Evolutionary conservation across 345 rosid genomes (phyloP).

Genomic region (Microthlaspi erraticum): DNA sequence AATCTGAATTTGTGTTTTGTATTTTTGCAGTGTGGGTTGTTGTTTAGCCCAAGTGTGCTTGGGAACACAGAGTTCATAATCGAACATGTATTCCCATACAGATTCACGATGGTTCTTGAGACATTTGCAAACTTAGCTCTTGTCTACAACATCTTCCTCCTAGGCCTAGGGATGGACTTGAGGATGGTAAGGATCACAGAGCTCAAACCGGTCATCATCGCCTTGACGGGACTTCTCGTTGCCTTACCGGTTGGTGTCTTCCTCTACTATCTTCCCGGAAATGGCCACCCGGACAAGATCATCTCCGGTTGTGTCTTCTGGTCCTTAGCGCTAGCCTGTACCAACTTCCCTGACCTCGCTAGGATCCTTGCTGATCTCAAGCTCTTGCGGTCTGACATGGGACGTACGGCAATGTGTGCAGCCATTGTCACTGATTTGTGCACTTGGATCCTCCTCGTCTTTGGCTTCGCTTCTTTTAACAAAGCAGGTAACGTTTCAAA

Average conservation of each 20-base stretch:
- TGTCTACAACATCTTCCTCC: conserved; percentile 60
- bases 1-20: not conserved
- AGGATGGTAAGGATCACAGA: conserved; percentile 48
- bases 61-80: not conserved
- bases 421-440: conserved; percentile 56
- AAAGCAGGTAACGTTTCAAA: too few species aligned
- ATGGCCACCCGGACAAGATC: conserved; percentile 41
- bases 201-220: conserved; percentile 44
- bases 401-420: conserved; percentile 61
- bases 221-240: conserved; percentile 48
- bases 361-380: conserved; percentile 65
- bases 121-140: conserved; percentile 58
- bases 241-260: conserved; percentile 54
- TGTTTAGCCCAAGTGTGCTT: conserved; percentile 56
- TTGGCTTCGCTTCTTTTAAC: conserved; percentile 46
- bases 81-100: conserved; percentile 44
- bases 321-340: conserved; percentile 60
- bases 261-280: conserved; percentile 43
- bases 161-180: conserved; percentile 73
- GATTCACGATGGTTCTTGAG: conserved; percentile 51
- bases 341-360: conserved; percentile 70
- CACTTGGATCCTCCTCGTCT: conserved; percentile 62
- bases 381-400: conserved; percentile 67
- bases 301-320: conserved; percentile 52
- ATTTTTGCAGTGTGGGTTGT: conserved; percentile 57